Evolutionary conservation across 2,329 filamentous ascomycete genomes (phyloP), one percentile per base, ranked within the genome.

Genomic region (Exophiala aquamarina): DNA sequence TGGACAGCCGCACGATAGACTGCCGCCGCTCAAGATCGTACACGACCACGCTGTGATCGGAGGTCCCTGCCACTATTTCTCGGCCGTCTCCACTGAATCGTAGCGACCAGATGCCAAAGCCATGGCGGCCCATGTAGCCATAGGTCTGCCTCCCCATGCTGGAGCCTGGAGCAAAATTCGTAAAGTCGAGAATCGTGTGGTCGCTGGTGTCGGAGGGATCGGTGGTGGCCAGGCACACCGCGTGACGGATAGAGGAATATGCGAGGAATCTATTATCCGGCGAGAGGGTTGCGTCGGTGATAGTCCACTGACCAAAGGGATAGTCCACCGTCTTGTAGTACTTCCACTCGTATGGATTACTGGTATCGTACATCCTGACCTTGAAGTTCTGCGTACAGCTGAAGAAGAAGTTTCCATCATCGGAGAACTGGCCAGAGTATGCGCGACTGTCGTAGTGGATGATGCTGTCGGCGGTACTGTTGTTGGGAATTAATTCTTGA

Each of bases 381-480:
- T 83, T 86, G 71, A 95, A 95, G 67, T 97, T 91, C 67, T 96
- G 89, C 8, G 86, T 87, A 61, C 87, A 93, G 4, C 86, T 84
- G 64, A 92, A 97, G 72, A 96, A 97, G 72, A 97, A 97, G 67
- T 95, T 95, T 19, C 93, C 93, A 60, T 98, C 93, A 56, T 94
- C 88, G 0, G 89, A 95, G 65, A 97, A 98, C 64, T 97, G 92
- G 1, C 93, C 93, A 3, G 89, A 95, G 63, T 97, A 97, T 43
- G 93, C 91, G 32, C 89, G 83, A 4, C 85, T 79, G 45, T 91
- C 82, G 63, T 91, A 94, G 61, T 95, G 87, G 52, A 97, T 85
- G 52, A 95, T 87, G 61, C 87, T 87, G 63, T 97, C 92, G 1
- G 89, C 85, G 18, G 79, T 79, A 0, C 83, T 48, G 5, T 54